phyloP scores from a whole-genome alignment of 257 asterid genomes.

The Echium plantagineum region DNA sequence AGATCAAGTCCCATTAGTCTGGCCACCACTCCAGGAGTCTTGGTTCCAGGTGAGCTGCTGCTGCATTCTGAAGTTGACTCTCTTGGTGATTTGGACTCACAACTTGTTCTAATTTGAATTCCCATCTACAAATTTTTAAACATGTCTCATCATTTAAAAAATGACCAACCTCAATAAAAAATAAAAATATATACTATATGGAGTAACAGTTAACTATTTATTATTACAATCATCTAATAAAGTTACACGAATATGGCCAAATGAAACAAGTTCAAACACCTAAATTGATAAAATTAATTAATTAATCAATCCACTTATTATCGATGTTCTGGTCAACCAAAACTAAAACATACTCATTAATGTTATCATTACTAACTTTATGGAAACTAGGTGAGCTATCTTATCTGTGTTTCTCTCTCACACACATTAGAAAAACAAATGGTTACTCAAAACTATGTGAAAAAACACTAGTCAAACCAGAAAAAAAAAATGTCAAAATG shows the following conservation, averaged over 20 bases:
- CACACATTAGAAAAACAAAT: constrained; percentile 29
- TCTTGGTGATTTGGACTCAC: constrained; percentile 28
- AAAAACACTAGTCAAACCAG: neutral
- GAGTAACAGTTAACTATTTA: no score
- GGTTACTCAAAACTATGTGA: neutral
- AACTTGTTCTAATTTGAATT: constrained; percentile 54
- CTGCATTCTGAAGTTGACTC: constrained; percentile 35
- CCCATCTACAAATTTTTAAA: constrained; percentile 30
- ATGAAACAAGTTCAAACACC: no score
- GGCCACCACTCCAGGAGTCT: constrained; percentile 78
- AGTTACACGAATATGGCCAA: no score
- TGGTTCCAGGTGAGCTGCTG: constrained; percentile 42
- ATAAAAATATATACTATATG: no score
- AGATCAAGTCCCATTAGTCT: constrained; percentile 89
- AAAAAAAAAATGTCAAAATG: neutral
- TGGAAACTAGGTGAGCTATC: neutral
- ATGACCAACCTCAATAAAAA: no score
- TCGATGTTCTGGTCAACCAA: neutral
- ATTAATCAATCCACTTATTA: neutral
- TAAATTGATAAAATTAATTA: no score
- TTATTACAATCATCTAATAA: no score
- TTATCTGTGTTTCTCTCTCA: neutral
- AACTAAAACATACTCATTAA: constrained; percentile 9
- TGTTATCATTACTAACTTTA: constrained; percentile 10
- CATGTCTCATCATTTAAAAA: no score